Conservation (phyloP, 345 rosid genomes). For the Physaria fendleri region DNA sequence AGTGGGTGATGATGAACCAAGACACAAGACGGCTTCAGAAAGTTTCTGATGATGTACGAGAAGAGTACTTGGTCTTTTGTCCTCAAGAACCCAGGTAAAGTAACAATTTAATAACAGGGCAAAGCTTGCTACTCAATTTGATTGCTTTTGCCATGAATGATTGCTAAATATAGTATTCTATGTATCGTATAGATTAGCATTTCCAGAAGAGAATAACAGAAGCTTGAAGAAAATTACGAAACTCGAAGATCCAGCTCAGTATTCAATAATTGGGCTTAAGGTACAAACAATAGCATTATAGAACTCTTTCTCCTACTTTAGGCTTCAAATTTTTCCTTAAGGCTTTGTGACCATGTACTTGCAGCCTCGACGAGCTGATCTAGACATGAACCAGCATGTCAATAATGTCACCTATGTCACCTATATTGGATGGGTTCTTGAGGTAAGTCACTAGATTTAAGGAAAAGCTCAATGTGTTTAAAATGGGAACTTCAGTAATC, state of each 20-base stretch:
- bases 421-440: conserved; percentile 90
- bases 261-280: conserved; percentile 69
- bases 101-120: too few species aligned
- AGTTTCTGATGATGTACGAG: conserved; percentile 79
- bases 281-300: too few species aligned
- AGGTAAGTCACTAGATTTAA: conserved; percentile 40
- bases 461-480: too few species aligned
- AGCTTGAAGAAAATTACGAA: conserved; percentile 72
- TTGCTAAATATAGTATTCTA: too few species aligned
- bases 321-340: too few species aligned
- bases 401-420: conserved; percentile 85
- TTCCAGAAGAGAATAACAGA: conserved; percentile 69
- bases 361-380: conserved; percentile 91
- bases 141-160: too few species aligned
- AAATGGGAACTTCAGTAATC: too few species aligned
- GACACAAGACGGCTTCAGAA: conserved; percentile 89
- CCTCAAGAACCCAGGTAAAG: conserved; percentile 63
- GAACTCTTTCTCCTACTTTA: too few species aligned
- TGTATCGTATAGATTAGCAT: conserved; percentile 48
- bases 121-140: too few species aligned
- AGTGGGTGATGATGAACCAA: conserved; percentile 99
- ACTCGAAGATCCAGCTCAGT: conserved; percentile 66
- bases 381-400: conserved; percentile 97
- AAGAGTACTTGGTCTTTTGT: conserved; percentile 67
- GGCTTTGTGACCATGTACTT: too few species aligned